Evolutionary conservation across 2,329 filamentous ascomycete genomes (phyloP).

Genomic region (Penicillium aurantiogriseum): DNA sequence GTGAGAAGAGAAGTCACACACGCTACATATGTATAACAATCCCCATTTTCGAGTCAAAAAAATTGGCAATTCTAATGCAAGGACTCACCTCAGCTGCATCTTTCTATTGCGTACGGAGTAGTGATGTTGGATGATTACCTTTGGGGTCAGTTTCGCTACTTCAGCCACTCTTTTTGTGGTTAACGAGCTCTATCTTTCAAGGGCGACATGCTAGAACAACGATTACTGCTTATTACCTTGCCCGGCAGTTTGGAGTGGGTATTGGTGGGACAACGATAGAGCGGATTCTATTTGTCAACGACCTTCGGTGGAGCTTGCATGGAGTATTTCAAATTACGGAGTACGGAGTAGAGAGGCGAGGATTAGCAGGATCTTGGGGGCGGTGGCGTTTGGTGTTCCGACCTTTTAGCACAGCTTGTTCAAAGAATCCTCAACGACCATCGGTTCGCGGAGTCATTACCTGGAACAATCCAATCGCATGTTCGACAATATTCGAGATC

Average conservation of each 20-base stretch:
- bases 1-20: neutral
- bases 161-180: too few relatives aligned
- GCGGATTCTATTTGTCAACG: too few relatives aligned
- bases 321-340: neutral
- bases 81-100: neutral
- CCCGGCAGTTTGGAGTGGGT: neutral
- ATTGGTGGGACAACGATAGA: neutral
- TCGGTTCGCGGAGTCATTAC: neutral
- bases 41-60: neutral
- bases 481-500: neutral
- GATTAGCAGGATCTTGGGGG: too few relatives aligned
- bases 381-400: neutral
- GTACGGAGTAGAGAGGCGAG: too few relatives aligned
- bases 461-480: neutral
- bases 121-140: neutral
- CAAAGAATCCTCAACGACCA: neutral
- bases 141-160: too few relatives aligned
- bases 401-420: neutral
- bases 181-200: too few relatives aligned
- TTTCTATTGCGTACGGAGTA: neutral
- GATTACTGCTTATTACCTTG: neutral
- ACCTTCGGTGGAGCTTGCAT: neutral
- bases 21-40: neutral
- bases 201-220: neutral
- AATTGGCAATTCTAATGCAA: too few relatives aligned